Conservation (phyloP, 805 yeast species). For the Candida sakaeoensis region DNA sequence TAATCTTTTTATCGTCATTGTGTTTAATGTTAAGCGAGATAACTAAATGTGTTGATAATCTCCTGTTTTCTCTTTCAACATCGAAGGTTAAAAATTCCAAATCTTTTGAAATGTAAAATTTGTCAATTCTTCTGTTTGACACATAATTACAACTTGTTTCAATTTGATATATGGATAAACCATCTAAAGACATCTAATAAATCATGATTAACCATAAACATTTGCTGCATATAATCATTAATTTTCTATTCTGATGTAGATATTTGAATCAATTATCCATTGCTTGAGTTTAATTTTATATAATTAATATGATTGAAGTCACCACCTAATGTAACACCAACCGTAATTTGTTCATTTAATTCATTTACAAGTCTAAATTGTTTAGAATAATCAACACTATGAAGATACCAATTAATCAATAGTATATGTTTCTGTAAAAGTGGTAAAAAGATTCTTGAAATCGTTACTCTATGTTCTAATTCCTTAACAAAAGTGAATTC, state of each 20-base stretch:
- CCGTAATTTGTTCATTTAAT: not conserved
- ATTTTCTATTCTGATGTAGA: not conserved
- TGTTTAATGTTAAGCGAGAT: not conserved
- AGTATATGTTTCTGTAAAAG: not conserved
- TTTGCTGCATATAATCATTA: not conserved
- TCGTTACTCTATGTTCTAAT: not conserved
- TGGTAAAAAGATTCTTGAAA: not conserved
- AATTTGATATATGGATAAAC: not conserved
- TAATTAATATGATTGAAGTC: not conserved
- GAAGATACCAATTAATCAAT: not conserved
- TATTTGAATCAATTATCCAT: not conserved
- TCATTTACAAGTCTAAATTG: not conserved
- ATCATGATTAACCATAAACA: not conserved
- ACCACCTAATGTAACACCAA: not conserved
- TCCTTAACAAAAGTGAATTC: not conserved
- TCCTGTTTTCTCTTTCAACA: not conserved
- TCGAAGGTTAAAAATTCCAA: not conserved
- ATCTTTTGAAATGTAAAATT: not conserved
- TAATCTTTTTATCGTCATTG: not conserved
- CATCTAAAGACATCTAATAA: not conserved
- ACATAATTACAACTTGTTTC: not conserved
- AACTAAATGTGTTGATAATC: not conserved
- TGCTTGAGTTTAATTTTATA: not conserved
- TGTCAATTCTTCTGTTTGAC: not conserved
- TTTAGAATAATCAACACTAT: not conserved